A percentile compares a stretch with the other conserved stretches of the same genome.
These are phyloP conservation scores for Boletus subluridellus DNA, from an alignment of 1,284 basidiomycete genomes.

Conservation along the genomic window DNA sequence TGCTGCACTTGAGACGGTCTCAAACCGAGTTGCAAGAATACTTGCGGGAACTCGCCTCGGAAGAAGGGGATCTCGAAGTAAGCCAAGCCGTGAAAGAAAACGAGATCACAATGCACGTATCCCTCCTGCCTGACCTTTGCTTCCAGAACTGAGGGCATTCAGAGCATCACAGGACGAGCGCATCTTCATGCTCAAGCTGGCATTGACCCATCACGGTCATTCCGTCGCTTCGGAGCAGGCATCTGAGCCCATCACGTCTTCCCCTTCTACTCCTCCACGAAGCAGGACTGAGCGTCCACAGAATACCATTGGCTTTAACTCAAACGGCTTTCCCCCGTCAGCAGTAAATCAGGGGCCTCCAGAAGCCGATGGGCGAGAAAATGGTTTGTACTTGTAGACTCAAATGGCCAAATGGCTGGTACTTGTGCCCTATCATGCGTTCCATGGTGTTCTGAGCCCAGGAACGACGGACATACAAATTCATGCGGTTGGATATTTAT, in stretches of 20 bases:
- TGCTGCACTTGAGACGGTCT: conserved; percentile 60
- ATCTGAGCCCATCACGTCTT: conserved; percentile 1
- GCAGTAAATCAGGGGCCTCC: background rate
- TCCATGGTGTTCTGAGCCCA: background rate
- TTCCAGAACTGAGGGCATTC: conserved; percentile 18
- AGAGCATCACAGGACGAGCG: conserved; percentile 73
- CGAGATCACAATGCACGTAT: conserved; percentile 44
- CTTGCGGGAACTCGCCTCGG: conserved; percentile 34
- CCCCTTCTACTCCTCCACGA: background rate
- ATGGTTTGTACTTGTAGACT: conserved; percentile 31
- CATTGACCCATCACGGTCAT: conserved; percentile 61
- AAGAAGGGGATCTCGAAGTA: conserved; percentile 42
- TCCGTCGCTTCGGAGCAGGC: conserved; percentile 26
- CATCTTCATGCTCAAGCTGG: conserved; percentile 61
- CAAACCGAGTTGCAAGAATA: conserved; percentile 57
- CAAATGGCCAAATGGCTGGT: background rate
- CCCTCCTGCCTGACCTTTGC: background rate
- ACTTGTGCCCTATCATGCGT: background rate
- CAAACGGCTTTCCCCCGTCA: conserved; percentile 7
- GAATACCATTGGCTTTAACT: conserved; percentile 2
- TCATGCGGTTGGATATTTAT: background rate
- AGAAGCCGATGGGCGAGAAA: conserved; percentile 5
- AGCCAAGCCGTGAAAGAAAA: conserved; percentile 52
- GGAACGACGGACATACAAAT: background rate
- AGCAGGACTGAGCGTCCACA: conserved; percentile 4